phyloP scores from a whole-genome alignment of 2,329 filamentous ascomycete genomes.

The Penicillium sp. region DNA sequence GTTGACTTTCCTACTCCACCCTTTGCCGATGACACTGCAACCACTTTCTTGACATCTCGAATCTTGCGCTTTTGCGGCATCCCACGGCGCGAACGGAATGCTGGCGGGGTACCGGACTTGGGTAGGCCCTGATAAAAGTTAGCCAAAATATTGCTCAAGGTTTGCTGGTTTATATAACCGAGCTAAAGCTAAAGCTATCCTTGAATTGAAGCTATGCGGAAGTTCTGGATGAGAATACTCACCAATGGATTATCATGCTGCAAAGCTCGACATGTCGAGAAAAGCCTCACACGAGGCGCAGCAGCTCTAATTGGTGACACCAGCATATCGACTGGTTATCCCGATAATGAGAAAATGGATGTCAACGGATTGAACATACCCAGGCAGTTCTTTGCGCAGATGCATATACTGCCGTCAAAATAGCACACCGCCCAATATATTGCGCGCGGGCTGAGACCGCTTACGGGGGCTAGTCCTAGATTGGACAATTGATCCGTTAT shows the following conservation, averaged over 20 bases:
- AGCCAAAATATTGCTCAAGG: neutral
- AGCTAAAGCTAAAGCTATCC: neutral
- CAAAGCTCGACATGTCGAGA: constrained; percentile 58
- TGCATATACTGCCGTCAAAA: constrained; percentile 15
- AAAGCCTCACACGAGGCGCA: constrained; percentile 47
- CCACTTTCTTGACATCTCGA: constrained; percentile 81
- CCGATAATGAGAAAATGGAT: neutral
- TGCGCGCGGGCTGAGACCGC: constrained; percentile 7
- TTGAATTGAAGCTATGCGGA: neutral
- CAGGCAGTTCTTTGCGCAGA: neutral
- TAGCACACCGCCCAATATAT: neutral
- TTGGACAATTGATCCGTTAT: constrained; percentile 20
- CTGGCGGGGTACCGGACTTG: constrained; percentile 67
- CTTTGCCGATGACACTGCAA: constrained; percentile 96
- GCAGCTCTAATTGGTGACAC: neutral
- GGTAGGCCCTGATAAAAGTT: constrained; percentile 71
- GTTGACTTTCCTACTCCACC: constrained; percentile 98
- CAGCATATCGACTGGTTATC: neutral
- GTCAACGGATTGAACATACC: neutral
- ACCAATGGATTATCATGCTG: constrained; percentile 89
- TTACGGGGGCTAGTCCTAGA: constrained; percentile 10
- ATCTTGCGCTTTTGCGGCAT: constrained; percentile 81
- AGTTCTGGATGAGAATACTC: constrained; percentile 9
- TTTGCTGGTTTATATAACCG: neutral
- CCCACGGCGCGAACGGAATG: constrained; percentile 74